Percentiles rank a stretch among this genome's conserved stretches.
Evolutionary conservation across 305 asterid species (phyloP).

Genomic region (Nicotiana rustica): DNA sequence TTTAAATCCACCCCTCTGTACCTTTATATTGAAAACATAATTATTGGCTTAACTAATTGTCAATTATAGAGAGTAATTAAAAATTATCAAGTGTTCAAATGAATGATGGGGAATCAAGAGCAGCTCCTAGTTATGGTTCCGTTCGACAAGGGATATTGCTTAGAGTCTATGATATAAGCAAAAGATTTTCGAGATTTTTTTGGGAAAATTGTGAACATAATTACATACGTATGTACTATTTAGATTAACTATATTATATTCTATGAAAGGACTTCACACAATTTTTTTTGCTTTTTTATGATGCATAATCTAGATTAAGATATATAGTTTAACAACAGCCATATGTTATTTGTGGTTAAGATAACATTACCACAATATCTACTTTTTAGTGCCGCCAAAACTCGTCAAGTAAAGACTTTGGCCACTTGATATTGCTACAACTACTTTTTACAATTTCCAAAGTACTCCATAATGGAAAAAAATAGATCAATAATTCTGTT

Average conservation of each 20-base stretch:
- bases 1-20: no score
- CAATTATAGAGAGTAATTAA: background rate
- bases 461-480: background rate
- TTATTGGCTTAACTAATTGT: constrained; percentile 6
- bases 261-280: background rate
- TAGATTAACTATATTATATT: background rate
- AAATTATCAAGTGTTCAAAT: background rate
- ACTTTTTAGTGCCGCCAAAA: background rate
- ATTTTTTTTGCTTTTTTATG: background rate
- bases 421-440: background rate
- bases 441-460: background rate
- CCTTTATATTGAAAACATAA: background rate
- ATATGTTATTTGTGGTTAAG: background rate
- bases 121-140: background rate
- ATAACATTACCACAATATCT: background rate
- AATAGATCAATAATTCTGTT: background rate
- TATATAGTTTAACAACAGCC: background rate
- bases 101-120: constrained; percentile 26
- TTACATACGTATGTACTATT: background rate
- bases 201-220: background rate
- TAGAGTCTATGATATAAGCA: constrained; percentile 28
- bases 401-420: background rate
- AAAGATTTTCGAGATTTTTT: constrained; percentile 16
- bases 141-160: constrained; percentile 27
- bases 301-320: background rate